These are phyloP conservation scores for Ogataea nakhonphanomensis DNA, from an alignment of 805 yeast species.

Conservation along the genomic window DNA sequence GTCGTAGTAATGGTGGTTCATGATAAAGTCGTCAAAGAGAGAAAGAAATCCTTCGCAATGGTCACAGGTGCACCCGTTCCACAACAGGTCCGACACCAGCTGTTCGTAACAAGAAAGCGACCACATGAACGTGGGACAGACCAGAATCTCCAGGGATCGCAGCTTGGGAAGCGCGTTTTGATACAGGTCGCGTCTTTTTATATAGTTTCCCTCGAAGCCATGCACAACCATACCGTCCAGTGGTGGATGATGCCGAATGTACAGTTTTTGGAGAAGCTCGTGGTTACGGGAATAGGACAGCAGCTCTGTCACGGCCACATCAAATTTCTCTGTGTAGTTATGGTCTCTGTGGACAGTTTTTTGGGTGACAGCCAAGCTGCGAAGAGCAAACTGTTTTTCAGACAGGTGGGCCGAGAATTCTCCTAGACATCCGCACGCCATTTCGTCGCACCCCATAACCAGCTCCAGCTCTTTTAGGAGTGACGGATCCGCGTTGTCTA, in stretches of 20 bases:
- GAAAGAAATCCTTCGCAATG: constrained; percentile 49
- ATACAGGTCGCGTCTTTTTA: constrained; percentile 54
- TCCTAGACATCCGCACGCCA: constrained; percentile 43
- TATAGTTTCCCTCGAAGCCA: constrained; percentile 72
- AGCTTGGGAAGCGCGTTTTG: constrained; percentile 46
- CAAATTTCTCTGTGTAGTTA: constrained; percentile 54
- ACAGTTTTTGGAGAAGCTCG: constrained; percentile 37
- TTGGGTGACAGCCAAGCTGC: constrained; percentile 35
- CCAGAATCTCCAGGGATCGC: constrained; percentile 39
- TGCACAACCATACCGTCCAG: constrained; percentile 53
- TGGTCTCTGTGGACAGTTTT: constrained; percentile 36
- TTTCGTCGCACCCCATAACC: constrained; percentile 50
- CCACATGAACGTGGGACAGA: constrained; percentile 59
- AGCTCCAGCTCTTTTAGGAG: constrained; percentile 44
- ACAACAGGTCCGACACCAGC: constrained; percentile 61
- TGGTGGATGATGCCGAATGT: constrained; percentile 60
- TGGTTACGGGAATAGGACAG: constrained; percentile 35
- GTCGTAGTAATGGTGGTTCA: constrained; percentile 62
- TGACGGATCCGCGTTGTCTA: constrained; percentile 31
- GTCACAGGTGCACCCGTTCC: constrained; percentile 74
- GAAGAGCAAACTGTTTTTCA: constrained; percentile 31
- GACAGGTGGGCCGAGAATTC: constrained; percentile 35
- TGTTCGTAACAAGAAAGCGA: constrained; percentile 67
- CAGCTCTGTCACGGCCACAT: constrained; percentile 43
- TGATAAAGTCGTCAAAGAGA: constrained; percentile 54